Conservation (phyloP, 441 rosid genomes). For the Mallotus japonicus region DNA sequence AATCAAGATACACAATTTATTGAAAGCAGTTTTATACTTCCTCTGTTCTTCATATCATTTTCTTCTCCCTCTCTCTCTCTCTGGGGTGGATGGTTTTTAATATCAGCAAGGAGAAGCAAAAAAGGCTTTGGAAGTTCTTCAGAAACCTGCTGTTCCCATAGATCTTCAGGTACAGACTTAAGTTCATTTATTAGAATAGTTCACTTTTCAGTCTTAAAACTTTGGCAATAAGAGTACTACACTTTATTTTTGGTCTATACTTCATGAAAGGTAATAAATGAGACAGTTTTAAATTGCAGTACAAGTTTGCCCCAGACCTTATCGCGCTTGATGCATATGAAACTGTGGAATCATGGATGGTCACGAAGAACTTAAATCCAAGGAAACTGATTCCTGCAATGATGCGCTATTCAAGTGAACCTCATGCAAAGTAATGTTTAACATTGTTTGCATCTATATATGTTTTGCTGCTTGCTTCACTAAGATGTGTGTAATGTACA, state of each 20-base stretch:
- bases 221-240: conserved; percentile 13
- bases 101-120: conserved; percentile 96
- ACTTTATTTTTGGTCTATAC: conserved; percentile 24
- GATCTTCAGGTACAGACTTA: conserved; percentile 76
- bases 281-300: conserved; percentile 53
- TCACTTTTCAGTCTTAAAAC: conserved; percentile 15
- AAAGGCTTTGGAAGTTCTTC: conserved; percentile 92
- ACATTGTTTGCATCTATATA: conserved; percentile 6
- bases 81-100: conserved; percentile 15
- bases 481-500: neutral
- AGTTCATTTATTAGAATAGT: conserved; percentile 16
- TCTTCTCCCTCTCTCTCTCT: conserved; percentile 8
- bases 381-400: conserved; percentile 95
- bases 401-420: conserved; percentile 99
- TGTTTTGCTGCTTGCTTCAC: neutral
- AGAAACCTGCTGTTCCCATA: conserved; percentile 76
- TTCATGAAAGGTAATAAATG: conserved; percentile 24
- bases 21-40: neutral
- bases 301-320: conserved; percentile 96
- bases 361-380: conserved; percentile 80
- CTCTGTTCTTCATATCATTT: neutral
- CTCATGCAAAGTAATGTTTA: conserved; percentile 90
- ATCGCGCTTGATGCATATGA: conserved; percentile 97
- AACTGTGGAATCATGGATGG: conserved; percentile 99
- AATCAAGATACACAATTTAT: neutral